phyloP scores from a whole-genome alignment of 352 stramenopile species.

The Thraustochytrium sp. region DNA sequence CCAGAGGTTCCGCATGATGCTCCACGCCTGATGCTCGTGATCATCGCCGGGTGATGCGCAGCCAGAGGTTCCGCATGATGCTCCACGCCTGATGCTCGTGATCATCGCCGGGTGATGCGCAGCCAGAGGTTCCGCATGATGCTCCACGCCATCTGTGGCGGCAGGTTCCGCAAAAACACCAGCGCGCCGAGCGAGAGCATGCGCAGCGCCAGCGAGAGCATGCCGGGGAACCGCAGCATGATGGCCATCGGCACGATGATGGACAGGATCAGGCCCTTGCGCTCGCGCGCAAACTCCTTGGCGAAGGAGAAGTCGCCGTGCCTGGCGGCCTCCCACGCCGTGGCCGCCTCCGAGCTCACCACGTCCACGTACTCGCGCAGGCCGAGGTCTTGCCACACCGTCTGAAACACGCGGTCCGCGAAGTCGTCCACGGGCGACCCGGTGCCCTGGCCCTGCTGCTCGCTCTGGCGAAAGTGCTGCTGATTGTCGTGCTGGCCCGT shows the following conservation, averaged over 20 bases:
- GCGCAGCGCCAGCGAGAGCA: not conserved
- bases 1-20: no score
- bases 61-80: no score
- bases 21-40: no score
- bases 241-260: constrained; percentile 13
- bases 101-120: no score
- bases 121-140: constrained; percentile 30
- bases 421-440: not conserved
- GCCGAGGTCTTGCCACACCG: constrained; percentile 44
- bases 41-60: no score
- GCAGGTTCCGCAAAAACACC: constrained; percentile 19
- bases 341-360: constrained; percentile 27
- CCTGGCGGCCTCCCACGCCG: constrained; percentile 8
- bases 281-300: constrained; percentile 41
- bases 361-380: constrained; percentile 27
- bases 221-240: constrained; percentile 30
- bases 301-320: constrained; percentile 39
- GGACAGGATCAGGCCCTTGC: constrained; percentile 21
- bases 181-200: not conserved
- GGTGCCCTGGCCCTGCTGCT: not conserved
- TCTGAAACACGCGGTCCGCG: constrained; percentile 34
- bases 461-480: constrained; percentile 27
- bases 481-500: constrained; percentile 39
- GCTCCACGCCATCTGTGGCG: not conserved
- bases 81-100: no score